Percentiles rank a stretch among this genome's conserved stretches.
Conservation (phyloP, 768 basidiomycete genomes). For the Lentinula detonsa region DNA sequence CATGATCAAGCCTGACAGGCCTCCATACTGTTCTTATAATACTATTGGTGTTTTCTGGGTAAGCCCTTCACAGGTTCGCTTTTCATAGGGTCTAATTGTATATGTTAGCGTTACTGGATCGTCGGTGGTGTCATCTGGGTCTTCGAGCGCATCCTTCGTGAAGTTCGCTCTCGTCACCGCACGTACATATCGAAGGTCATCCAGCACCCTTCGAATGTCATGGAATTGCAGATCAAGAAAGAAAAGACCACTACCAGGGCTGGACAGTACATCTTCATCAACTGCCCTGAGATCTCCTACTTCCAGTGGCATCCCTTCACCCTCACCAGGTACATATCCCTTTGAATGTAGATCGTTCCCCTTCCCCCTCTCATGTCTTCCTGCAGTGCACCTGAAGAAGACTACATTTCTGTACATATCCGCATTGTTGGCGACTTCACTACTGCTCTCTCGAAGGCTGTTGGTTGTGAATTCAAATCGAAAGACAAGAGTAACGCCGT, state of each 20-base stretch:
- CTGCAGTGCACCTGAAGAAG: conserved; percentile 86
- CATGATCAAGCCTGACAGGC: conserved; percentile 88
- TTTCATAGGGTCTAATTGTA: conserved; percentile 3
- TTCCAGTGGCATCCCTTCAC: conserved; percentile 99
- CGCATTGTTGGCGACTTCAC: conserved; percentile 93
- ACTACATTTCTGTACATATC: conserved; percentile 91
- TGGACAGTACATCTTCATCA: conserved; percentile 91
- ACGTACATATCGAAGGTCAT: conserved; percentile 95
- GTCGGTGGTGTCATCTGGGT: conserved; percentile 85
- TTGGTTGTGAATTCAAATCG: conserved; percentile 79
- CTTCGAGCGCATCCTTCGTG: conserved; percentile 83
- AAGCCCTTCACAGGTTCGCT: background rate
- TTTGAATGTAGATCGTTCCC: background rate
- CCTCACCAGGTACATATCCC: conserved; percentile 58
- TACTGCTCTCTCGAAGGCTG: conserved; percentile 65
- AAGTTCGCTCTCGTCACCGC: conserved; percentile 83
- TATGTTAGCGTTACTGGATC: conserved; percentile 77
- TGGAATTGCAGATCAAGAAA: conserved; percentile 97
- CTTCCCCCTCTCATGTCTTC: background rate
- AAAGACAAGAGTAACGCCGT: conserved; percentile 35
- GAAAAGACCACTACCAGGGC: conserved; percentile 80
- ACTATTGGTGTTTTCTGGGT: conserved; percentile 96
- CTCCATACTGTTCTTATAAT: conserved; percentile 82
- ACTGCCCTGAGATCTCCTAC: conserved; percentile 87
- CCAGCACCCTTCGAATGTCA: conserved; percentile 89